These are phyloP conservation scores for Apiotrichum veenhuisii DNA, from an alignment of 1,284 basidiomycete genomes.

Conservation along the genomic window DNA sequence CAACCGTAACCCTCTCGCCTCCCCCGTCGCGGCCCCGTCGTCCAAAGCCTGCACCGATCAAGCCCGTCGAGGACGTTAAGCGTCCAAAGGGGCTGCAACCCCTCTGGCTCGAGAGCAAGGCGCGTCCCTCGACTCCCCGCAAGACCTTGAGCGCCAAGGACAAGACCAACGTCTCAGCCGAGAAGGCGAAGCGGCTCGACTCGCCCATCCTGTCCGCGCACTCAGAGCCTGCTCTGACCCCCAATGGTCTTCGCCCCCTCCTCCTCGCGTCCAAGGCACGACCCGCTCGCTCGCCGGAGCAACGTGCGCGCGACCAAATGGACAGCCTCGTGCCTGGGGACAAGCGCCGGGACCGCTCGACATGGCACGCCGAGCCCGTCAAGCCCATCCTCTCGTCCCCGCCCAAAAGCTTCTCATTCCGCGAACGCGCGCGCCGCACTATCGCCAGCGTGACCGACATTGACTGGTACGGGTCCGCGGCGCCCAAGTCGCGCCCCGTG, in stretches of 20 bases:
- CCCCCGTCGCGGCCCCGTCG: neutral
- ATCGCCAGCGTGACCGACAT: neutral
- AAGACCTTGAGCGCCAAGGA: neutral
- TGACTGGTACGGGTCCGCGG: neutral
- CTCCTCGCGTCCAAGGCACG: slow-evolving; percentile 1
- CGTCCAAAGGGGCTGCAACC: neutral
- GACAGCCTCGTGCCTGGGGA: neutral
- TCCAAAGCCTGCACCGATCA: neutral
- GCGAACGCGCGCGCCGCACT: neutral
- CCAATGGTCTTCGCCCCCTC: neutral
- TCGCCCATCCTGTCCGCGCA: neutral
- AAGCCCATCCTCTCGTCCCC: neutral
- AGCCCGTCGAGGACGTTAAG: neutral
- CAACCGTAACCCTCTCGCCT: neutral
- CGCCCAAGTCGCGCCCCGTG: neutral
- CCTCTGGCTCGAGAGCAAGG: neutral
- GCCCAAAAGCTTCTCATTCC: neutral
- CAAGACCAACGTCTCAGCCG: neutral
- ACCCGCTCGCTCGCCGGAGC: neutral
- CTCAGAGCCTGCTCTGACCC: neutral
- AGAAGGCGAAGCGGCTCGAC: neutral
- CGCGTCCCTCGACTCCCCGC: neutral
- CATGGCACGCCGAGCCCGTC: neutral
- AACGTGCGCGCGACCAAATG: neutral
- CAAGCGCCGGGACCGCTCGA: neutral